Evolutionary conservation across 768 basidiomycete species (phyloP), one percentile per base, ranked within the genome.

Genomic region (Suillus tomentosus): DNA sequence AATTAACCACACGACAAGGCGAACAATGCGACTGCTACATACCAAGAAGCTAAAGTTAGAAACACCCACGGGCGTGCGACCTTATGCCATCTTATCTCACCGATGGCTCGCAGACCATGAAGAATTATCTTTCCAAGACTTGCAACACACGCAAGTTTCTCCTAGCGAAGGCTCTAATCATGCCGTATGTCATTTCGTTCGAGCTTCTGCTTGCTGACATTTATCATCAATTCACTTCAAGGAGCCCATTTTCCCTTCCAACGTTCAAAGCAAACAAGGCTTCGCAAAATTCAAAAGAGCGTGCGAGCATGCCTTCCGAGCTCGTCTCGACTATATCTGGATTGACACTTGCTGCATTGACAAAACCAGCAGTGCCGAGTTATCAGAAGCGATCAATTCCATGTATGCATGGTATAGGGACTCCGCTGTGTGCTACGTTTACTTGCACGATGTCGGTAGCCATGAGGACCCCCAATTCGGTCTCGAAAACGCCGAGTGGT

Each of bases 391-490:
- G 37, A 67, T 71, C 24, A 63, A 64, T 43, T 70, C 70, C 15
- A 71, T 71, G 70, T 65, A 65, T 40, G 17, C 31, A 22, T 71
- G 70, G 70, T 71, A 70, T 61, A 34, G 63, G 7, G 60, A 64
- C 14, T 58, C 69, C 7, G 36, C 61, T 36, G 59, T 66, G 37
- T 71, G 70, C 50, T 60, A 65, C 36, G 65, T 62, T 9, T 66
- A 70, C 64, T 60, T 71, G 59, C 60, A 62, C 36, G 66, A 67
- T 53, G 47, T 67, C n/a, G 34, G 36, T 8, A 40, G 17, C 42
- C 14, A 58, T 19, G n/a, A 4, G 17, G 14, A 55, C n/a, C 24
- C 31, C 10, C 34, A 27, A 40, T 60, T 24, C n/a, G 54, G 22
- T 61, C n/a, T 64, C 59, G 15, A 64, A 24, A 13, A 8, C 0